These are phyloP conservation scores for Vitis vinifera DNA, from an alignment of 164 flowering plant species.

Conservation along the genomic window ASM3070453v1 NC_081808.1:1897501-1898000, in stretches of 20 bases:
- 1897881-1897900: slow-evolving; percentile 64
- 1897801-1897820: slow-evolving; percentile 86
- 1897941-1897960: slow-evolving; percentile 94
- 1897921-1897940: slow-evolving; percentile 93
- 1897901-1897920: slow-evolving; percentile 65
- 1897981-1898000: slow-evolving; percentile 74
- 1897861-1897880: slow-evolving; percentile 77
- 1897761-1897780: slow-evolving; percentile 69
- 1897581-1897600: too few relatives aligned
- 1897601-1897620: too few relatives aligned
- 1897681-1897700: too few relatives aligned
- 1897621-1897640: too few relatives aligned
- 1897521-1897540: too few relatives aligned
- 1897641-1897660: too few relatives aligned
- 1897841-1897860: slow-evolving; percentile 74
- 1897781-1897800: slow-evolving; percentile 82
- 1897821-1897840: slow-evolving; percentile 86
- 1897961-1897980: slow-evolving; percentile 45
- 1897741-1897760: slow-evolving; percentile 81
- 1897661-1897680: too few relatives aligned
- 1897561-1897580: too few relatives aligned
- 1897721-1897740: slow-evolving; percentile 24
- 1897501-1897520: too few relatives aligned
- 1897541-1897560: too few relatives aligned
- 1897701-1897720: neutral